Base-by-base conservation (phyloP, 2,329 filamentous ascomycete species). In the Aspergillus candidus region DNA sequence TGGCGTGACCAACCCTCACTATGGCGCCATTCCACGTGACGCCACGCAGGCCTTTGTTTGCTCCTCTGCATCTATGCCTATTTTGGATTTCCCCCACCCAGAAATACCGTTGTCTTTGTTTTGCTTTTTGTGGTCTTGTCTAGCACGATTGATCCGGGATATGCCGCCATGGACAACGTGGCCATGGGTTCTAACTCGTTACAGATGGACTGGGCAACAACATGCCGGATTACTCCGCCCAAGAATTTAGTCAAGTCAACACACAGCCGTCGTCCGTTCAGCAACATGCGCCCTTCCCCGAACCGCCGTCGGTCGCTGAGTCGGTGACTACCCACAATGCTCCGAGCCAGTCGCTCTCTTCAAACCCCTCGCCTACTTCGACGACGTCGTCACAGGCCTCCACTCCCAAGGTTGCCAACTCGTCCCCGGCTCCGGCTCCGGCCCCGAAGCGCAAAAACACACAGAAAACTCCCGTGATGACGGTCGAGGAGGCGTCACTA, bases 401-500 rank as follows among this genome's bases (percentile, higher is more conserved):
- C n/a, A 49, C 54, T 22, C 46, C 56, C 12, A 46, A 49, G 14
- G 50, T 55, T 2, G 46, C 57, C 8, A 42, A 54, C 6, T 42
- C 53, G 12, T 44, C 49, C 11, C 46, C 43, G 12, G 41, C 47
- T 33, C 13, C 58, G 6, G 36, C 50, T 14, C 47, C 62, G n/a
- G 57, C 41, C 4, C 52, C 61, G 6, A 67, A 67, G 56, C 65
- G 63, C 49, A 67, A 67, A 51, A 58, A 60, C 46, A 57, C 74
- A 3, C 56, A 64, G 17, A 61, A 66, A 47, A 37, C 53, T 1
- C 48, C 51, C 66, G 49, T 56, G 37, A 65, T 75, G 38, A 79
- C 66, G 57, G 76, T 84, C 29, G 85, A 90, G 64, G 85, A 88
- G 47, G 75, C 78, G 34, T 82, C 84, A 8, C 82, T 85, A 18